Evolutionary conservation across 352 stramenopile species (phyloP).

Genomic region (Peronosclerospora sorghi): DNA sequence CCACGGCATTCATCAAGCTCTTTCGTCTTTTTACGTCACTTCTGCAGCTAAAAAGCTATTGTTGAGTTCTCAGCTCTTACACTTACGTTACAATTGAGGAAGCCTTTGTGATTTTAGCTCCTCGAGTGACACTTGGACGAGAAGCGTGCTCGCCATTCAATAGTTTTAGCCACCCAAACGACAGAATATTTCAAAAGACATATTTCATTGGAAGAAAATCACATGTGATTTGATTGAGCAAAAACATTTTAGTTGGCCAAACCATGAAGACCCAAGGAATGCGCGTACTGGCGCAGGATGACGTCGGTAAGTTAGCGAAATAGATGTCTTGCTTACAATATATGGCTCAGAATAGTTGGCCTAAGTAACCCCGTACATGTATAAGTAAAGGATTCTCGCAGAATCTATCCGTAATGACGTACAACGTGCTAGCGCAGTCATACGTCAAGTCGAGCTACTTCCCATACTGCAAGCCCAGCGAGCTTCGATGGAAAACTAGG

Average conservation of each 20-base stretch:
- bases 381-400: slow-evolving; percentile 13
- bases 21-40: too few species aligned
- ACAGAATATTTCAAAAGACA: background rate
- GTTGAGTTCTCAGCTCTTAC: too few species aligned
- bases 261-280: slow-evolving; percentile 27
- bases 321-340: background rate
- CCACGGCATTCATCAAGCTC: background rate
- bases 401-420: slow-evolving; percentile 73
- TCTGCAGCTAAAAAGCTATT: too few species aligned
- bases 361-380: too few species aligned
- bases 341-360: background rate
- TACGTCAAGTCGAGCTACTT: slow-evolving; percentile 75
- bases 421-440: slow-evolving; percentile 78
- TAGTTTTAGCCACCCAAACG: slow-evolving; percentile 23
- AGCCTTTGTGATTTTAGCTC: slow-evolving; percentile 85
- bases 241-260: slow-evolving; percentile 1
- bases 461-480: slow-evolving; percentile 54
- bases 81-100: slow-evolving; percentile 75
- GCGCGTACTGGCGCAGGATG: slow-evolving; percentile 19
- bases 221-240: slow-evolving; percentile 16
- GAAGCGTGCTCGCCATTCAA: slow-evolving; percentile 52
- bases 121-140: slow-evolving; percentile 6
- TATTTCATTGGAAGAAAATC: slow-evolving; percentile 8
- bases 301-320: slow-evolving; percentile 5
- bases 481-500: slow-evolving; percentile 62